Percentiles rank a stretch among this genome's conserved stretches.
Conservation (phyloP, 768 basidiomycete species). For the Leccinum aurantiacum region DNA sequence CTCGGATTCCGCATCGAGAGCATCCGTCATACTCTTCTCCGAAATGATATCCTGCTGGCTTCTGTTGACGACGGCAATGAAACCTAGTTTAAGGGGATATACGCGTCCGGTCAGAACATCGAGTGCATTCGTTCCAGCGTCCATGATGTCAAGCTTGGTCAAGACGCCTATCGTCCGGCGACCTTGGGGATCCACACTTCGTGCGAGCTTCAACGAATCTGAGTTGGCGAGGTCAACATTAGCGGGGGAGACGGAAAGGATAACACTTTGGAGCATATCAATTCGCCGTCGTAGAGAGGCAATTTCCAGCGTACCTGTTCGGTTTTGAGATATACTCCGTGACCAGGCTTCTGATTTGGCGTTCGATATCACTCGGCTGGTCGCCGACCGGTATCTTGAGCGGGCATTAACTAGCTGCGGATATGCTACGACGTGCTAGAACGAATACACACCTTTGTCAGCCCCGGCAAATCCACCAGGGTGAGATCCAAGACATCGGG, state of each 20-base stretch:
- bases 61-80: constrained; percentile 96
- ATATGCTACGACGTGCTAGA: not conserved
- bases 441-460: constrained; percentile 80
- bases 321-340: constrained; percentile 95
- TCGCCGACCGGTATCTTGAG: constrained; percentile 89
- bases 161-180: constrained; percentile 95
- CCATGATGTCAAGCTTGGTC: constrained; percentile 98
- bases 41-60: constrained; percentile 96
- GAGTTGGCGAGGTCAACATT: constrained; percentile 99
- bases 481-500: constrained; percentile 95
- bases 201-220: constrained; percentile 94
- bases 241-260: constrained; percentile 94
- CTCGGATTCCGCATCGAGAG: constrained; percentile 80
- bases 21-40: constrained; percentile 82
- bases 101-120: constrained; percentile 96
- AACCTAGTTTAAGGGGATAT: constrained; percentile 96
- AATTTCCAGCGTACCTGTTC: constrained; percentile 65
- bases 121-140: constrained; percentile 95
- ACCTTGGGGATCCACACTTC: constrained; percentile 93
- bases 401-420: not conserved
- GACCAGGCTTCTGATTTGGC: constrained; percentile 94
- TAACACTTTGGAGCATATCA: constrained; percentile 59
- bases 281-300: not conserved
- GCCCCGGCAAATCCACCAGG: constrained; percentile 91
- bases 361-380: constrained; percentile 97